These are phyloP conservation scores for Wickerhamiella siamensis DNA, from an alignment of 805 yeast species.

Conservation along the genomic window DNA sequence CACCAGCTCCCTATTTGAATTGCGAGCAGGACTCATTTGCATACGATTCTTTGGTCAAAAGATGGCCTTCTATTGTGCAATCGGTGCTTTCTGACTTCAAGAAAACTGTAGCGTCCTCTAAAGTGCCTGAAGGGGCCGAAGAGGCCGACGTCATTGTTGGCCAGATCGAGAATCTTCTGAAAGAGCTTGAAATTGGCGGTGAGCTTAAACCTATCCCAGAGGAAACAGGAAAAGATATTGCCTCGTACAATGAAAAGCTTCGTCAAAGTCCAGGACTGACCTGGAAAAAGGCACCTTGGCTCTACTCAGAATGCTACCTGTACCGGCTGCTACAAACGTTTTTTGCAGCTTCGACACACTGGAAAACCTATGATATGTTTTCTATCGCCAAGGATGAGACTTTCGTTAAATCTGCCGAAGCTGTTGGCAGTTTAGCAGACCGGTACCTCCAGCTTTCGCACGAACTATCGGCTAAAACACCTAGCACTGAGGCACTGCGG, in stretches of 20 bases:
- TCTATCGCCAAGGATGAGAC: slow-evolving; percentile 54
- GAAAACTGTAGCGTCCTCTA: slow-evolving; percentile 21
- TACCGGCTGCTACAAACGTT: slow-evolving; percentile 37
- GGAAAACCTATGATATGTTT: slow-evolving; percentile 61
- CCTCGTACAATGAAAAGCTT: slow-evolving; percentile 43
- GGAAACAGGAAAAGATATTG: slow-evolving; percentile 31
- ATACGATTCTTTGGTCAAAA: slow-evolving; percentile 51
- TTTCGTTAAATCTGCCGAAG: slow-evolving; percentile 57
- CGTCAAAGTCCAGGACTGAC: slow-evolving; percentile 23
- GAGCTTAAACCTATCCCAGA: slow-evolving; percentile 31
- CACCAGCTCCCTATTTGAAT: slow-evolving; percentile 13
- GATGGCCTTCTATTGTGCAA: slow-evolving; percentile 79
- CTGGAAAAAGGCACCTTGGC: slow-evolving; percentile 87
- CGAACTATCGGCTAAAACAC: slow-evolving; percentile 12
- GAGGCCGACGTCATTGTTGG: slow-evolving; percentile 37
- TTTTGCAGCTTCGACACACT: slow-evolving; percentile 24
- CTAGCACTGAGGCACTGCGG: slow-evolving; percentile 29
- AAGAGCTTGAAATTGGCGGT: slow-evolving; percentile 25
- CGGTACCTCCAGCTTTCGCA: slow-evolving; percentile 35
- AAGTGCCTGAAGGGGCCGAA: slow-evolving; percentile 19
- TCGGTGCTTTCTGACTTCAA: slow-evolving; percentile 53
- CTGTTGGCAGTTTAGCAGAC: slow-evolving; percentile 68
- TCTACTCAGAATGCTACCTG: slow-evolving; percentile 69
- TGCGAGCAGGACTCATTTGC: slow-evolving; percentile 66
- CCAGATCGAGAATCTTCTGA: slow-evolving; percentile 31